phyloP scores from a whole-genome alignment of 495 filamentous ascomycete genomes.

The Cercophora newfieldiana region DNA sequence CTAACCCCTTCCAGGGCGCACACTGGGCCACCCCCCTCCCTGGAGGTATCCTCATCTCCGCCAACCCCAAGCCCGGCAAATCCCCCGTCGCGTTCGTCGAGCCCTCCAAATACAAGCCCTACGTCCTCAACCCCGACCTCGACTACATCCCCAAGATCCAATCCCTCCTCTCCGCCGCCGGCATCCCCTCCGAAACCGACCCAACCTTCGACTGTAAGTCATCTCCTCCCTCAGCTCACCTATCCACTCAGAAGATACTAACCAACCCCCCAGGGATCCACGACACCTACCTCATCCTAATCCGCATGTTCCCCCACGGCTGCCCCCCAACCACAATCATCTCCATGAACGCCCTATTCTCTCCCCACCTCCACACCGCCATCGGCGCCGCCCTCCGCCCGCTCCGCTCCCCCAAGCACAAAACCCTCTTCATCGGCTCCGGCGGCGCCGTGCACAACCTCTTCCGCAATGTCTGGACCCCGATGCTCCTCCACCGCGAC shows the following conservation, averaged over 20 bases:
- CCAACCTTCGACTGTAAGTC: constrained; percentile 49
- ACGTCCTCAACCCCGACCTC: constrained; percentile 57
- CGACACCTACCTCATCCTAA: constrained; percentile 63
- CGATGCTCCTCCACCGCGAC: constrained; percentile 59
- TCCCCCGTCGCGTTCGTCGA: constrained; percentile 60
- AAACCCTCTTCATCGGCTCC: constrained; percentile 58
- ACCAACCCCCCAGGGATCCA: constrained; percentile 49
- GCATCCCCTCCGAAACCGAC: constrained; percentile 53
- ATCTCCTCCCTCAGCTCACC: neutral
- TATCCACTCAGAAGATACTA: neutral
- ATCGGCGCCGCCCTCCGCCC: constrained; percentile 54
- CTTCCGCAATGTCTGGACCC: constrained; percentile 61
- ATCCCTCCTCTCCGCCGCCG: constrained; percentile 41
- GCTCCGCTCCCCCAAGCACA: constrained; percentile 46
- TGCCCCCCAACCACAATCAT: constrained; percentile 61
- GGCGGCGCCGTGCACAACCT: constrained; percentile 66
- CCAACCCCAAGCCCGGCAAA: constrained; percentile 56
- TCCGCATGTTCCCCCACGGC: constrained; percentile 59
- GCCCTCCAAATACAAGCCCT: constrained; percentile 58
- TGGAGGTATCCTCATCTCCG: constrained; percentile 51
- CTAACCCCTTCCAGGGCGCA: constrained; percentile 46
- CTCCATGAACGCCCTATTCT: constrained; percentile 58
- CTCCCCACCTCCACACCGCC: constrained; percentile 61
- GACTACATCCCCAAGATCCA: constrained; percentile 47
- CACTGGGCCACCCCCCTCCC: constrained; percentile 57